Percentiles rank a stretch among this genome's conserved stretches.
Evolutionary conservation across 1,284 basidiomycete species (phyloP).

Genomic region (Marasmius sp.): DNA sequence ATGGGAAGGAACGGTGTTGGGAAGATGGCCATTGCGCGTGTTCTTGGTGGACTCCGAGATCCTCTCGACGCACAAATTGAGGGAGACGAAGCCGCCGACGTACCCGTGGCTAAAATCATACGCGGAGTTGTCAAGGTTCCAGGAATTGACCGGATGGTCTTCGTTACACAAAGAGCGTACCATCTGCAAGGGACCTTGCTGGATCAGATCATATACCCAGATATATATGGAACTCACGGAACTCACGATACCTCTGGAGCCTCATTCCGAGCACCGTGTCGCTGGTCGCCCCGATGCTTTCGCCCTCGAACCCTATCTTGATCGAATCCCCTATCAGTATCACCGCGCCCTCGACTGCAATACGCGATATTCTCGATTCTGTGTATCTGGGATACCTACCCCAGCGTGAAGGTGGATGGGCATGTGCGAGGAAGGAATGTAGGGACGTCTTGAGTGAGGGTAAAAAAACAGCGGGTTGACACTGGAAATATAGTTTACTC

Average conservation of each 20-base stretch:
- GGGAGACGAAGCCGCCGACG: neutral
- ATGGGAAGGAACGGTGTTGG: constrained; percentile 93
- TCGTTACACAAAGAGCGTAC: constrained; percentile 92
- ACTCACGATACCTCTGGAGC: constrained; percentile 53
- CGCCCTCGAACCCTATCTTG: neutral
- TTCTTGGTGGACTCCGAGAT: constrained; percentile 89
- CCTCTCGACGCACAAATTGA: constrained; percentile 37
- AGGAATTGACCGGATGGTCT: constrained; percentile 67
- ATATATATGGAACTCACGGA: constrained; percentile 79
- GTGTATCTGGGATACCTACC: constrained; percentile 89
- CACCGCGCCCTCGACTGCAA: constrained; percentile 33
- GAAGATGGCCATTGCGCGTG: constrained; percentile 90
- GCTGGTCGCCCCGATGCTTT: neutral
- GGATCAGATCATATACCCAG: constrained; percentile 88
- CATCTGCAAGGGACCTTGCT: constrained; percentile 85
- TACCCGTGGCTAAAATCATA: neutral
- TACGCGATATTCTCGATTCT: constrained; percentile 70
- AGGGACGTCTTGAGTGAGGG: constrained; percentile 92
- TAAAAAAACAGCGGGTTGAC: constrained; percentile 86
- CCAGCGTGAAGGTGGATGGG: constrained; percentile 86
- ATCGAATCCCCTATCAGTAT: neutral
- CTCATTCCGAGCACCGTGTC: neutral
- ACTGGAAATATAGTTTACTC: constrained; percentile 1
- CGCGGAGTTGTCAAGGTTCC: constrained; percentile 4
- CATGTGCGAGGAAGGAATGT: constrained; percentile 89